Evolutionary conservation across 2,329 filamentous ascomycete species (phyloP).

Genomic region (Aschersonia sp.): DNA sequence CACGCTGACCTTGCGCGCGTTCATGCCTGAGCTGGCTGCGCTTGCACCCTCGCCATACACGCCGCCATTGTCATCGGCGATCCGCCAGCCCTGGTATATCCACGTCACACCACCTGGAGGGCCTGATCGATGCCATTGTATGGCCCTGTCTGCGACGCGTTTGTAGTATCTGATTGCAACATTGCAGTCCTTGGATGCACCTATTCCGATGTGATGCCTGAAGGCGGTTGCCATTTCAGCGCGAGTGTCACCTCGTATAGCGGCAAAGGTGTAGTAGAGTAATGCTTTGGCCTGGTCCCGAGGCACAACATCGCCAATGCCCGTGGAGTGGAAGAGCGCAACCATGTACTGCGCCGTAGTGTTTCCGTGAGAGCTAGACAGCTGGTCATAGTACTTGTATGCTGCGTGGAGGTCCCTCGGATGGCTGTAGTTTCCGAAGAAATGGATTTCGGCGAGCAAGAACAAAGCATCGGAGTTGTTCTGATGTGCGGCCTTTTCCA

Average conservation of each 20-base stretch:
- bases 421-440: conserved; percentile 86
- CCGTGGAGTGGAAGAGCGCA: conserved; percentile 89
- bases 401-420: conserved; percentile 68
- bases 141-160: conserved; percentile 81
- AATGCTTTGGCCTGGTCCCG: conserved; percentile 82
- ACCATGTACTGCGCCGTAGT: conserved; percentile 91
- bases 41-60: conserved; percentile 94
- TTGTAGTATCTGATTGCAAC: conserved; percentile 81
- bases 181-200: conserved; percentile 74
- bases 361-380: conserved; percentile 69
- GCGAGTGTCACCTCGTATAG: conserved; percentile 63
- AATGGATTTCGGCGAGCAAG: conserved; percentile 85
- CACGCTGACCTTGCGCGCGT: conserved; percentile 58
- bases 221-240: conserved; percentile 92
- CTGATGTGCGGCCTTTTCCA: conserved; percentile 35
- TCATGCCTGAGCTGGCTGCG: conserved; percentile 70
- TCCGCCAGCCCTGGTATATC: conserved; percentile 63
- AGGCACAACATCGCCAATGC: conserved; percentile 66
- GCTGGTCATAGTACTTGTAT: conserved; percentile 65
- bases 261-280: conserved; percentile 89
- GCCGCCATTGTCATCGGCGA: conserved; percentile 81
- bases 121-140: conserved; percentile 74
- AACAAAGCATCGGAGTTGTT: conserved; percentile 75
- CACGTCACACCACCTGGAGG: conserved; percentile 77
- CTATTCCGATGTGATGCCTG: conserved; percentile 72